phyloP scores from a whole-genome alignment of 129 eudicot species.

The Ambrosia trifida region DNA sequence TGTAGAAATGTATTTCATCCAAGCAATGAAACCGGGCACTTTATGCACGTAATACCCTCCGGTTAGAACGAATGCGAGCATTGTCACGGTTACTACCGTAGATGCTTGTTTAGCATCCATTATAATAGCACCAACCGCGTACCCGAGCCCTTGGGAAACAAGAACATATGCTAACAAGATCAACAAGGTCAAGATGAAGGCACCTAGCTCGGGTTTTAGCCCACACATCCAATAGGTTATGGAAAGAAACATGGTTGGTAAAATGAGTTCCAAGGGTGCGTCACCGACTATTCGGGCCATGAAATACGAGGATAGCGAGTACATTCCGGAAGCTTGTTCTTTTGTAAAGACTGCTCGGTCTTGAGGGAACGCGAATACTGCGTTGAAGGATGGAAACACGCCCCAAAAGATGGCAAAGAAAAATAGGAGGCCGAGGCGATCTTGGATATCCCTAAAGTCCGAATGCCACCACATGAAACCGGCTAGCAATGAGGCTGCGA shows the following conservation, averaged over 20 bases:
- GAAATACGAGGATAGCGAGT: slow-evolving; percentile 78
- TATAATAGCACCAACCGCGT: slow-evolving; percentile 80
- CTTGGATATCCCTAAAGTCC: slow-evolving; percentile 66
- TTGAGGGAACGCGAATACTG: slow-evolving; percentile 91
- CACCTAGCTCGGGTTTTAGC: slow-evolving; percentile 56
- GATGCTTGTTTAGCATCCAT: slow-evolving; percentile 95
- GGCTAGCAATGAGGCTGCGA: slow-evolving; percentile 68
- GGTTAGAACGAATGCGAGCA: slow-evolving; percentile 88
- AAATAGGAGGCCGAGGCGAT: slow-evolving; percentile 85
- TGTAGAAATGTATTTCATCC: slow-evolving; percentile 80
- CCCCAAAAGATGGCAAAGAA: slow-evolving; percentile 95
- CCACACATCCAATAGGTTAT: slow-evolving; percentile 93
- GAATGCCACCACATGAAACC: slow-evolving; percentile 99
- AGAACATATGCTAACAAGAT: slow-evolving; percentile 67
- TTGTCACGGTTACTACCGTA: slow-evolving; percentile 74
- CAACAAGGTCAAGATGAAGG: slow-evolving; percentile 56
- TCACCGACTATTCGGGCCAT: slow-evolving; percentile 85
- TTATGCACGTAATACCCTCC: slow-evolving; percentile 95
- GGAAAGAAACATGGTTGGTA: slow-evolving; percentile 69
- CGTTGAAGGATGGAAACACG: slow-evolving; percentile 79
- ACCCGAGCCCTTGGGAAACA: slow-evolving; percentile 91
- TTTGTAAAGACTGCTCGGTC: slow-evolving; percentile 75
- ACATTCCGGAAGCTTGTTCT: slow-evolving; percentile 93
- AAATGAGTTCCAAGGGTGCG: slow-evolving; percentile 84
- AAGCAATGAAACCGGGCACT: slow-evolving; percentile 61